A percentile compares a stretch with the other conserved stretches of the same genome.
Evolutionary conservation across 441 rosid species (phyloP).

Genomic region (Theobroma grandiflorum): DNA sequence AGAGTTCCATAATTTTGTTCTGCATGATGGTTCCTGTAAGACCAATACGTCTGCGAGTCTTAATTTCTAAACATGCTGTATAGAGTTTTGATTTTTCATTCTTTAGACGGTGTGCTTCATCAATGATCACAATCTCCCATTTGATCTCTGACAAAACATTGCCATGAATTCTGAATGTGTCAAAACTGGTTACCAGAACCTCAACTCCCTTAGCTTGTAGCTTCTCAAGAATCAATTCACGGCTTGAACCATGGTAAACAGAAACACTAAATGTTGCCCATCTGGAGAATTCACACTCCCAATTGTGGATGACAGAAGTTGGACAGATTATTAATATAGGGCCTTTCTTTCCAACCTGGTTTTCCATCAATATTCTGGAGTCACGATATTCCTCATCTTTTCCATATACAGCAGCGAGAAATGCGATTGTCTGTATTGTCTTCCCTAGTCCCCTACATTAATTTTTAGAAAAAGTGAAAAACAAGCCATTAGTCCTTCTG

Average conservation of each 20-base stretch:
- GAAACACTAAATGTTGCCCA: conserved; percentile 82
- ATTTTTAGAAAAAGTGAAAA: conserved; percentile 5
- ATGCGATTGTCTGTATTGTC: conserved; percentile 94
- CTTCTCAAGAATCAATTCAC: conserved; percentile 81
- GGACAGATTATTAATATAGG: conserved; percentile 85
- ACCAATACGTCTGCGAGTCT: conserved; percentile 73
- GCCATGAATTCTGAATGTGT: conserved; percentile 83
- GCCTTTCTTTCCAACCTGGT: conserved; percentile 46
- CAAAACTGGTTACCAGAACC: conserved; percentile 88
- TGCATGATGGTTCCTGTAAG: conserved; percentile 96
- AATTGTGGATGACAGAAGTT: conserved; percentile 86
- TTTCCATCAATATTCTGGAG: conserved; percentile 36
- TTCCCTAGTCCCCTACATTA: conserved; percentile 89
- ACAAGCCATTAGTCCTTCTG: not conserved
- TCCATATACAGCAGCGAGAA: conserved; percentile 82
- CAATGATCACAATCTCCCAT: conserved; percentile 95
- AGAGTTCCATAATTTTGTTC: conserved; percentile 90
- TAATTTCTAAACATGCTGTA: conserved; percentile 65
- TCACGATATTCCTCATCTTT: conserved; percentile 67
- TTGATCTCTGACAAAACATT: conserved; percentile 62
- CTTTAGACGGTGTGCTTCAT: conserved; percentile 92
- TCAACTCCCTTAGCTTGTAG: conserved; percentile 69
- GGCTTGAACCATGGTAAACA: conserved; percentile 79
- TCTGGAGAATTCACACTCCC: conserved; percentile 90
- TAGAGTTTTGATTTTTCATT: conserved; percentile 96